A percentile compares a stretch with the other conserved stretches of the same genome.
phyloP scores from a whole-genome alignment of 768 basidiomycete species.

The Myochromella boudieri region DNA sequence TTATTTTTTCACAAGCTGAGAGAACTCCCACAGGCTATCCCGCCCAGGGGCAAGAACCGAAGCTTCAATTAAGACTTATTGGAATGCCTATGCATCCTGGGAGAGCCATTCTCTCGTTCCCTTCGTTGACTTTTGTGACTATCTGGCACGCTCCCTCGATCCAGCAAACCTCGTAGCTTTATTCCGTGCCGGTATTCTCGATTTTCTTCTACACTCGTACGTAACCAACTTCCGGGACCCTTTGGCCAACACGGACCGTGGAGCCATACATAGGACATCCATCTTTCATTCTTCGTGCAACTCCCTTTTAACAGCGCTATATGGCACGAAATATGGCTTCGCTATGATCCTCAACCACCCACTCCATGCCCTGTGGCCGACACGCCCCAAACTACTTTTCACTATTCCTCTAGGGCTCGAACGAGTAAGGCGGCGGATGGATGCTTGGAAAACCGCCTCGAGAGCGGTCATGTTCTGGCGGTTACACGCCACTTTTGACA shows the following conservation, averaged over 20 bases:
- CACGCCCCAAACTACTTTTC: constrained; percentile 2
- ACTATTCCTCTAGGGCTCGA: background rate
- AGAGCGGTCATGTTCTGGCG: constrained; percentile 3
- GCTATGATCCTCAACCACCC: constrained; percentile 1
- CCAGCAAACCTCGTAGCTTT: background rate
- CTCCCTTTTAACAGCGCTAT: constrained; percentile 1
- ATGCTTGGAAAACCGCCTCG: background rate
- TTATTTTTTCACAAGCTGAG: background rate
- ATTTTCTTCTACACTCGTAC: constrained; percentile 12
- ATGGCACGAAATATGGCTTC: background rate
- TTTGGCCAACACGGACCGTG: background rate
- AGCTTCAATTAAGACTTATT: constrained; percentile 3
- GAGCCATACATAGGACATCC: background rate
- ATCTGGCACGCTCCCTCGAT: background rate
- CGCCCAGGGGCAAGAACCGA: background rate
- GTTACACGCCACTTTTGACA: constrained; percentile 1
- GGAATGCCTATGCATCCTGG: constrained; percentile 4
- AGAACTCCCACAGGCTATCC: background rate
- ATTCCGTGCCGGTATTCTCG: constrained; percentile 1
- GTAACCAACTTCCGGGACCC: constrained; percentile 9
- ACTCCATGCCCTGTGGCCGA: constrained; percentile 9
- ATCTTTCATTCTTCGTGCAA: background rate
- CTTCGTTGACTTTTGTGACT: constrained; percentile 7
- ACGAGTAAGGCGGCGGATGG: background rate
- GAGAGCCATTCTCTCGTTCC: constrained; percentile 10